Evolutionary conservation across 2,329 filamentous ascomycete genomes (phyloP).

Genomic region (Salinomyces thailandicus): DNA sequence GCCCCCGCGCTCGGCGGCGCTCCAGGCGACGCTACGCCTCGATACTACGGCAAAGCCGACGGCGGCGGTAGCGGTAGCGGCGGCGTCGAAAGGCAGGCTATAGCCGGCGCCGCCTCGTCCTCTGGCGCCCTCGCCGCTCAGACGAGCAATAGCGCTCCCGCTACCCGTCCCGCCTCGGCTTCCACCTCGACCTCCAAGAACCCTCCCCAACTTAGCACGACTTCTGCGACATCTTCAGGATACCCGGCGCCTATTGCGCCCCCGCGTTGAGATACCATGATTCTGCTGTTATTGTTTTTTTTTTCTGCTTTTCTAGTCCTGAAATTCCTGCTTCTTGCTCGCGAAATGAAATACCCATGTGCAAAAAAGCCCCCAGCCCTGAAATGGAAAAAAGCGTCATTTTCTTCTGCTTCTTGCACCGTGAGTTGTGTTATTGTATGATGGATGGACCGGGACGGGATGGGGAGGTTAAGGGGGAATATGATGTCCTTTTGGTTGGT

Average conservation of each 20-base stretch:
- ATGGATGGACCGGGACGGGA: no score
- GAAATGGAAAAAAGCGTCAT: not conserved
- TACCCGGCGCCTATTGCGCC: conserved; percentile 31
- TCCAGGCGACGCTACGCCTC: conserved; percentile 27
- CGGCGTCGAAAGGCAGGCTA: not conserved
- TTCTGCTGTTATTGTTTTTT: conserved; percentile 1
- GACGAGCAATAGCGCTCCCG: not conserved
- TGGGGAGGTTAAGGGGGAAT: no score
- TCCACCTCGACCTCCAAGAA: not conserved
- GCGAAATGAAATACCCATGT: conserved; percentile 5
- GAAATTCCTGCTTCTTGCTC: no score
- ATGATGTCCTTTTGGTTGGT: no score
- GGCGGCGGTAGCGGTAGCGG: conserved; percentile 1
- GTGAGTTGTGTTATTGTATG: not conserved
- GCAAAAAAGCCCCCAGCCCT: conserved; percentile 5
- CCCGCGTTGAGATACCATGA: conserved; percentile 21
- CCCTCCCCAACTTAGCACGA: not conserved
- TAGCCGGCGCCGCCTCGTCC: not conserved
- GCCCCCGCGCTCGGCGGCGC: conserved; percentile 4
- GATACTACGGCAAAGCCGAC: conserved; percentile 15
- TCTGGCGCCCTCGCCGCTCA: not conserved
- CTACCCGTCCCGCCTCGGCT: not conserved
- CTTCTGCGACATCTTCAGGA: conserved; percentile 20
- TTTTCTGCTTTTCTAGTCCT: conserved; percentile 1
- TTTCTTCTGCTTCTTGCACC: not conserved